phyloP scores from a whole-genome alignment of 148 eudicot genomes.

The Rhododendron henanense region DNA sequence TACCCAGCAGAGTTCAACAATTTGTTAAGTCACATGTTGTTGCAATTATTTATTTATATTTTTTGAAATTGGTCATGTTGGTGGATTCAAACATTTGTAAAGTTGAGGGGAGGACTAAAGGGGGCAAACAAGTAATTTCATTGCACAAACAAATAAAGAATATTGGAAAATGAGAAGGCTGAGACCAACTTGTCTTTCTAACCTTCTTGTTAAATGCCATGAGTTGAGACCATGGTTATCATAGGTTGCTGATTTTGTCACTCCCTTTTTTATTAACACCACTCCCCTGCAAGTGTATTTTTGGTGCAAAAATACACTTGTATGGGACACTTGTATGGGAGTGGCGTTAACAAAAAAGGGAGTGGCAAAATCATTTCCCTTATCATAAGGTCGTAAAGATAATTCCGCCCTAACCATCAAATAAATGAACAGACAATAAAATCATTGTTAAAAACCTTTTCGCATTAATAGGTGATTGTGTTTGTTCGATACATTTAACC shows the following conservation, averaged over 20 bases:
- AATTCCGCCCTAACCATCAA: background rate
- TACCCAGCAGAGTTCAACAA: background rate
- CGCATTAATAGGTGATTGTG: background rate
- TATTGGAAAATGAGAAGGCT: background rate
- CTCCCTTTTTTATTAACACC: too few species aligned
- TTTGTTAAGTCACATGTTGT: background rate
- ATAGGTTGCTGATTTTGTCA: background rate
- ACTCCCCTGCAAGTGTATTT: too few species aligned
- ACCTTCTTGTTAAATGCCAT: background rate
- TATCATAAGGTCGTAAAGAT: background rate
- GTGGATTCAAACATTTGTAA: background rate
- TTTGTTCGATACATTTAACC: background rate
- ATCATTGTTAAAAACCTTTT: background rate
- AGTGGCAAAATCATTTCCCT: background rate
- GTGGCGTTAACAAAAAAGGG: too few species aligned
- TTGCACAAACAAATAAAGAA: background rate
- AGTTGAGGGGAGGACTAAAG: background rate
- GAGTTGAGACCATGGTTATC: background rate
- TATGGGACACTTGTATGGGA: too few species aligned
- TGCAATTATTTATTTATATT: background rate
- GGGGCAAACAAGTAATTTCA: slow-evolving; percentile 18
- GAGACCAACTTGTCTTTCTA: slow-evolving; percentile 4
- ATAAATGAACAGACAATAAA: background rate
- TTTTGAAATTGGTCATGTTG: background rate
- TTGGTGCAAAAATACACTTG: too few species aligned